Evolutionary conservation across 139 green algal species (phyloP), one percentile per base, ranked within the genome.

Genomic region (Tetraselmis striata): DNA sequence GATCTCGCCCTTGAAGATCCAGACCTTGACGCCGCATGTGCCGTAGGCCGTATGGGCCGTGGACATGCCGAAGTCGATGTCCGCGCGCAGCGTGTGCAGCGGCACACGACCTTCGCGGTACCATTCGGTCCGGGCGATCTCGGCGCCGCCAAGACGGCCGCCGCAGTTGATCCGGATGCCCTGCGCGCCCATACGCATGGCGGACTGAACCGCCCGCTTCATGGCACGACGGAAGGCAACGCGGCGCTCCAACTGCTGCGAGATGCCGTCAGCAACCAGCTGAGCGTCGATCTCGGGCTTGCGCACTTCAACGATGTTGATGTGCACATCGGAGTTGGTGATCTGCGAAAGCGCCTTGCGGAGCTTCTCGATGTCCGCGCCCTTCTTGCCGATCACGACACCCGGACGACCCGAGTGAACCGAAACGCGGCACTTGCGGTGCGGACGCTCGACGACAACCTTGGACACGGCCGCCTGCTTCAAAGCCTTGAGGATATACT

Each of bases 131-230:
- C 88, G 77, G 75, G 88, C 88, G 84, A 91, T 91, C 85, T 91
- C 88, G 29, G 88, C 85, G 31, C 87, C 87, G 83, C 90, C 90
- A 83, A 91, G 86, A 67, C 87, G 78, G 59, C 87, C 87, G 79
- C 85, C 85, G 82, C 90, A 80, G 84, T 91, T 84, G 80, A 91
- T 85, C 89, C 90, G 90, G 79, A 91, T 87, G 67, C 88, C 88
- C 85, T 87, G 84, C 31, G 88, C 76, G 59, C 76, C 74, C 76
- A 82, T 86, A 80, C 77, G 78, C 84, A 80, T 31, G 76, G 80
- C 82, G 82, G 75, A 59, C 59, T 79, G 32, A 84, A 92, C 79
- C 45, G 80, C 85, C 84, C 84, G 31, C 82, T 77, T 83, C 59
- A 92, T 85, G 80, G 82, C 84, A 82, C 78, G 81, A 79, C 88